Evolutionary conservation across 2,329 filamentous ascomycete genomes (phyloP), one percentile per base, ranked within the genome.

Genomic region (Aureobasidium sp.): DNA sequence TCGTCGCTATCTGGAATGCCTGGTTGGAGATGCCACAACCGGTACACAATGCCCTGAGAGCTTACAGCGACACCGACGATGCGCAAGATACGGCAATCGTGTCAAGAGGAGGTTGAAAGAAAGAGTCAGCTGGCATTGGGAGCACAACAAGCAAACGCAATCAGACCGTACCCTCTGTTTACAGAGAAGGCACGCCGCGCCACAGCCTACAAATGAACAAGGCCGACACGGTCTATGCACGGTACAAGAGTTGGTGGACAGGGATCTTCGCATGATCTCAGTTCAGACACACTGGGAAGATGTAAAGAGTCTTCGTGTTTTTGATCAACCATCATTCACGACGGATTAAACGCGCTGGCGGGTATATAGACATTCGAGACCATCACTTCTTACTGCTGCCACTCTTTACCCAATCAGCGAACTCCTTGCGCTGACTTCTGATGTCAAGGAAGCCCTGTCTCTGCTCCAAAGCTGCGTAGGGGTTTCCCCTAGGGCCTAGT

Each of bases 401-500:
- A 10, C 77, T 74, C 58, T 77, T 76, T 27, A 86, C 82, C 90
- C 90, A 95, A 65, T 87, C 82, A 17, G 84, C 82, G 78, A 96
- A 96, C 64, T 92, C 89, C 71, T 82, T 86, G 71, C 89, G 83
- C 76, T 91, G 81, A 26, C 75, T 77, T 74, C 91, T 86, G 66
- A 97, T 90, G 77, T 99, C 90, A 77, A 91, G 83, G 70, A 97
- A 99, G 1, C 90, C 87, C 51, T 87, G 85, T 67, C 94, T 80
- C 64, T 89, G 87, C 76, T 97, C 93, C 64, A 97, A 75, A 50
- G 84, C 80, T 55, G 79, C 81, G 74, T 92, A 97, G 6, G 92
- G 91, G 71, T 95, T 96, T 17, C 88, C 88, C 42, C 87, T 84
- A 72, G 84, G 87, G 39, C 88, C 84, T 70, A 88, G 82, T 32